Base-by-base conservation (phyloP, 768 basidiomycete species). In the Steccherinum ochraceum region DNA sequence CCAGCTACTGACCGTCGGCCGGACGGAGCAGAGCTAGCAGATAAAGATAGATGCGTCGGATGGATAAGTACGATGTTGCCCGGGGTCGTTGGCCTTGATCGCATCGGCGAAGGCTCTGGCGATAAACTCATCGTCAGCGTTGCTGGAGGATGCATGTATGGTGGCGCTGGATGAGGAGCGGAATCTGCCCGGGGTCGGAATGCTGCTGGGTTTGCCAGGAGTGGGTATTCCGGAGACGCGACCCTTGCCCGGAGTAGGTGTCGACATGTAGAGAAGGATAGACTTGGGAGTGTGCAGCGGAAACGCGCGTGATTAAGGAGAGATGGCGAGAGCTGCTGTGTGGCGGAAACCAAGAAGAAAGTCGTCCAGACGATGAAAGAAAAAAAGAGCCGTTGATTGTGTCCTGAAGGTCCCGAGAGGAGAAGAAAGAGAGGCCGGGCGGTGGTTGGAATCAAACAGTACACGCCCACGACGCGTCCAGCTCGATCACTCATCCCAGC, bases 31-130 rank as follows among this genome's bases (percentile, higher is more conserved):
- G 72, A 63, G 51, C 65, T 69, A 24, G 69, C 59, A 5, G 72
- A 64, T 41, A 70, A 72, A 24, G n/a, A n/a, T n/a, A n/a, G 79
- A 70, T 5, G 80, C 80, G 42, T 66, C 73, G 56, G 66, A 72
- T 54, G 63, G 24, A 39, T 73, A 58, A 48, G 72, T 58, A 47
- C 83, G 79, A 64, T 90, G 88, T 40, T 79, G 77, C 16, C 84
- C 79, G 35, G 89, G 89, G 63, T 91, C 85, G 58, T 91, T 89
- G 48, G 86, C 79, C 62, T 77, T 85, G 64, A 91, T 80, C 24
- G 89, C 89, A 56, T 89, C 88, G 40, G 76, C 80, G 56, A 91
- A 84, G n/a, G 88, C 84, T 58, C 78, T 79, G 43, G 80, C 76
- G 61, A 84, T 79, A 55, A 75, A 81, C 45, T 85, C 80, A 49